Base-by-base conservation (phyloP, 345 rosid species). In the Acer campestre region DNA sequence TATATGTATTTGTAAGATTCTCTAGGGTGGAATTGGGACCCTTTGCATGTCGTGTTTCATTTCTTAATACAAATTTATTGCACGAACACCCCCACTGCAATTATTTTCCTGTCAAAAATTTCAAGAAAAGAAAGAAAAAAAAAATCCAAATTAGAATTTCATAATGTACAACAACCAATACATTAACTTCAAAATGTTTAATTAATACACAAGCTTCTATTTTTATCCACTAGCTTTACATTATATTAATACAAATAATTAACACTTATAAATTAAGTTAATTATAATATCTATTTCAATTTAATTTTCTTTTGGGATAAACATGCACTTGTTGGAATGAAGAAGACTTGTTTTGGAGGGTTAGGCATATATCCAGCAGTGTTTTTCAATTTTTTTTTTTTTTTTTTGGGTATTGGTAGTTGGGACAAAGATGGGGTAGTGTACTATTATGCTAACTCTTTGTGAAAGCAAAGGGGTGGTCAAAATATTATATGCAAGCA, bases 381-480 rank as follows among this genome's bases (percentile, higher is more conserved):
- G 46, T 53, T 25, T 17, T 7, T 14, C 20, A 25, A 1, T 0
- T 2, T 29, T 29, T 27, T 1, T 27, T 27, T 27, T 1, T 27
- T 40, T 61, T 18, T 25, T 72, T 4, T 2, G 2, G 31, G 31
- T 61, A 35, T 73, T 55, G 68, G 73, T 71, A 17, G 35, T 17
- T 46, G 80, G 80, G 76, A 73, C 70, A 73, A 55, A 13, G 44
- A 55, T 8, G 13, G 61, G 38, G 38, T 4, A 7, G 9, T 35
- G 63, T 18, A 16, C 16, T 12, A 61, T 42, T 44, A n/a, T 70
- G 81, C 66, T 59, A 70, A 73, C 79, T 13, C 80, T 65, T 59
- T 80, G 79, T 78, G 78, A 74, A 80, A 75, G 82, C 68, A 61
- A 79, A 46, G 49, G 63, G 42, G 6, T 4, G 42, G 38, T 4